Evolutionary conservation across 106 monocot genomes (phyloP), one percentile per base, ranked within the genome.

Genomic region (Dactylorhiza incarnata): DNA sequence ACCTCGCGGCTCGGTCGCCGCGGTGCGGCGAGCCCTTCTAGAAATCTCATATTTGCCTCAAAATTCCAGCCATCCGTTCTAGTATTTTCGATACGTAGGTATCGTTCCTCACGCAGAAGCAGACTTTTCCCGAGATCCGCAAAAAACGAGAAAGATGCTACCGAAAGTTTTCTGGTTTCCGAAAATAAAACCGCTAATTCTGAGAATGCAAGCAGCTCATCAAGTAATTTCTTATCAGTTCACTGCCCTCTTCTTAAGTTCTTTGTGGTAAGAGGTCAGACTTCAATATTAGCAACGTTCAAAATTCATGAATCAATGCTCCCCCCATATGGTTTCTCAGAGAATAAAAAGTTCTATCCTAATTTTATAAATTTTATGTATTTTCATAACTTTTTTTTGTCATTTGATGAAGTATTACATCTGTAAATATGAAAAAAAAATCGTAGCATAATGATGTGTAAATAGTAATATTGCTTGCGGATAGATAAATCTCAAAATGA

Each of bases 231-330:
- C 63, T 16, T 76, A 14, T 76, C 76, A 46, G 45, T 76, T 56
- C 76, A 62, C 76, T 76, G 76, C 48, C 76, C 76, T 22, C 76
- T 76, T 20, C 76, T 76, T 22, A 76, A 63, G 62, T 76, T 76
- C 76, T 76, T 76, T 11, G 76, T 61, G n/a, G 76, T 76, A 76
- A 63, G 17, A 48, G 9, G 8, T 46, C 48, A 15, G 25, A 65
- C 25, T 16, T 52, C 19, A n/a, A 4, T 9, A 19, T n/a, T 5
- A 15, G 52, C 13, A 15, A 56, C 7, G 56, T 56, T 56, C n/a
- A 56, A 19, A 16, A 20, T 56, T 56, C 56, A 19, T 56, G 56
- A 56, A 56, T 56, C n/a, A 56, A 10, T 52, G 8, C 19, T 56
- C 19, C 16, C 19, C 19, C 19, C 17, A 56, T 56, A 3, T 56